These are phyloP conservation scores for Russula compacta DNA, from an alignment of 768 basidiomycete species.

Conservation along the genomic window DNA sequence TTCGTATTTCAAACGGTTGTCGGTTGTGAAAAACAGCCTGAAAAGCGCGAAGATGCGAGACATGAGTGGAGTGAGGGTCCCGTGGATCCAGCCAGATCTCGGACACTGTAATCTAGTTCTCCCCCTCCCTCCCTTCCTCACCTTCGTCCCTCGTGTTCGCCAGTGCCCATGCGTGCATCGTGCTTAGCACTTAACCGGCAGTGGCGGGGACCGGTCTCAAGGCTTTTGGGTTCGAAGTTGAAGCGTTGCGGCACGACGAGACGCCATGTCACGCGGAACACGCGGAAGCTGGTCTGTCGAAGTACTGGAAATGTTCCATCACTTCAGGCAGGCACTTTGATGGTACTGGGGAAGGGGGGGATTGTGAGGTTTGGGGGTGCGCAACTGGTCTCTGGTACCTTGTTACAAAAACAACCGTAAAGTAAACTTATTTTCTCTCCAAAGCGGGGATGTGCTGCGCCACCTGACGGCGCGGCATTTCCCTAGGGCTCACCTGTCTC, in stretches of 20 bases:
- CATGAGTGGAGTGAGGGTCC: background rate
- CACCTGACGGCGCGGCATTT: background rate
- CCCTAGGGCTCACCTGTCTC: background rate
- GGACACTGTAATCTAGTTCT: background rate
- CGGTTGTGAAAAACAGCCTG: background rate
- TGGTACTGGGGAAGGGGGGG: background rate
- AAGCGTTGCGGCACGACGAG: background rate
- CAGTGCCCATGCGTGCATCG: background rate
- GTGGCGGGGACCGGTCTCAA: background rate
- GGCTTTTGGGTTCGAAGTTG: background rate
- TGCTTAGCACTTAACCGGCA: background rate
- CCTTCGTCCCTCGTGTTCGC: background rate
- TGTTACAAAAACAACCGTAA: background rate
- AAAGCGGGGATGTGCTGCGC: background rate
- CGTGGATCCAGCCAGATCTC: background rate
- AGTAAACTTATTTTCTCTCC: background rate
- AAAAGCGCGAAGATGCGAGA: background rate
- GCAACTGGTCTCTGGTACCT: background rate
- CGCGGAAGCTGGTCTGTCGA: background rate
- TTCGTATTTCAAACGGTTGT: no score
- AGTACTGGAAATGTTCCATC: background rate
- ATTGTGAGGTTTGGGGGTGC: background rate
- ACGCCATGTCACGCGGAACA: conserved; percentile 9
- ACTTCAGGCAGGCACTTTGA: background rate
- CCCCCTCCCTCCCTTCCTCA: background rate